Percentiles rank a stretch among this genome's conserved stretches.
Evolutionary conservation across 768 basidiomycete genomes (phyloP).

Genomic region (Daedaleopsis nitida): DNA sequence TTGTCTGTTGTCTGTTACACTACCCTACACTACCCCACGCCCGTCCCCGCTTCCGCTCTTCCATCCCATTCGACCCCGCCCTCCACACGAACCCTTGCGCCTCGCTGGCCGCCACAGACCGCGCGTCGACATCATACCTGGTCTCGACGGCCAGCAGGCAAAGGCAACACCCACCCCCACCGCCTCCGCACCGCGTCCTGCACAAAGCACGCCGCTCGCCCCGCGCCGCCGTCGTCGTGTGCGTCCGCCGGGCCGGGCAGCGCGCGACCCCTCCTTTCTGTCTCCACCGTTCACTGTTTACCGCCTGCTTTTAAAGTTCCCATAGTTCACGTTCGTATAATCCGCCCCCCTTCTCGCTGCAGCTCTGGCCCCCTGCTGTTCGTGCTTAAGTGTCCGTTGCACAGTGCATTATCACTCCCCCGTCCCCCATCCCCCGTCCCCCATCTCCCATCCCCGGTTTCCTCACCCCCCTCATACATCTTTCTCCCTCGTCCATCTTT

Average conservation of each 20-base stretch:
- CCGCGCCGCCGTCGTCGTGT: too few species aligned
- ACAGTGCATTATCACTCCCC: not conserved
- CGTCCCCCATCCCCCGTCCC: not conserved
- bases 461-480: not conserved
- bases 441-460: not conserved
- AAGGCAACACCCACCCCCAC: constrained; percentile 1
- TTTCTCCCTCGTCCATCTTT: not conserved
- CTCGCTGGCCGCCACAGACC: constrained; percentile 14
- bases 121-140: not conserved
- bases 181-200: not conserved
- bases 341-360: not conserved
- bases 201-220: too few species aligned
- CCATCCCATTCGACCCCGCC: not conserved
- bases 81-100: not conserved
- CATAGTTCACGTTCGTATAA: not conserved
- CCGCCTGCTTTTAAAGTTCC: too few species aligned
- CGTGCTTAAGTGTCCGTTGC: not conserved
- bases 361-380: not conserved
- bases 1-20: not conserved
- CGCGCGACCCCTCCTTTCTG: too few species aligned
- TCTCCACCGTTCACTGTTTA: too few species aligned
- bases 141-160: constrained; percentile 18
- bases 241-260: too few species aligned
- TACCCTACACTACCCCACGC: not conserved
- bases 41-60: not conserved